Percentiles rank a stretch among this genome's conserved stretches.
Conservation (phyloP, 331 rosid genomes). For the Ulmus americana region DNA sequence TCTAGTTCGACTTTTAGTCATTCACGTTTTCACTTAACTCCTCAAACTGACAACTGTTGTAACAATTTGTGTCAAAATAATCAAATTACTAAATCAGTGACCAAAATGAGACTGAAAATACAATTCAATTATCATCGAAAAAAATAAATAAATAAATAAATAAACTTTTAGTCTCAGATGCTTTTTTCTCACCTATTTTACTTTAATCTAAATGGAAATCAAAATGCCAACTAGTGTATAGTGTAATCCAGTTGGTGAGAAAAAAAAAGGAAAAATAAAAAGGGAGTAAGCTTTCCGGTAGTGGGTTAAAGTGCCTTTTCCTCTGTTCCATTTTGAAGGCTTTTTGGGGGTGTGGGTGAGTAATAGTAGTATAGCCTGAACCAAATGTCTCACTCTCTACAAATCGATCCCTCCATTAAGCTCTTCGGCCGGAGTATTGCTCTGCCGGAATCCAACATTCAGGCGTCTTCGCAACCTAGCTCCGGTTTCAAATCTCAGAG, state of each 20-base stretch:
- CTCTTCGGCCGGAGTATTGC: conserved; percentile 43
- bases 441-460: conserved; percentile 8
- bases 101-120: too few relatives aligned
- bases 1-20: too few relatives aligned
- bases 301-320: neutral
- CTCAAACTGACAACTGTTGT: too few relatives aligned
- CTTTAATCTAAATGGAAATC: too few relatives aligned
- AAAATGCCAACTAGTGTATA: too few relatives aligned
- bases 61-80: too few relatives aligned
- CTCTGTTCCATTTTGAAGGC: conserved; percentile 1
- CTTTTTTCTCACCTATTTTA: too few relatives aligned
- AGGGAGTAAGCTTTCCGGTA: conserved; percentile 8
- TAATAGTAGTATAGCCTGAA: conserved; percentile 3
- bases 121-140: too few relatives aligned
- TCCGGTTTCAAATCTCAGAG: conserved; percentile 24
- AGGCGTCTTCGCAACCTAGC: neutral
- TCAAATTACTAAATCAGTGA: too few relatives aligned
- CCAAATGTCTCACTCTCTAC: conserved; percentile 31
- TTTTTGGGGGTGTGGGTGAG: neutral
- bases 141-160: too few relatives aligned
- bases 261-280: neutral
- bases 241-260: neutral
- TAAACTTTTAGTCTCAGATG: too few relatives aligned
- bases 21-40: too few relatives aligned
- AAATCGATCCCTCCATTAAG: conserved; percentile 47